Evolutionary conservation across 257 asterid genomes (phyloP).

Genomic region (Scutellaria minor): DNA sequence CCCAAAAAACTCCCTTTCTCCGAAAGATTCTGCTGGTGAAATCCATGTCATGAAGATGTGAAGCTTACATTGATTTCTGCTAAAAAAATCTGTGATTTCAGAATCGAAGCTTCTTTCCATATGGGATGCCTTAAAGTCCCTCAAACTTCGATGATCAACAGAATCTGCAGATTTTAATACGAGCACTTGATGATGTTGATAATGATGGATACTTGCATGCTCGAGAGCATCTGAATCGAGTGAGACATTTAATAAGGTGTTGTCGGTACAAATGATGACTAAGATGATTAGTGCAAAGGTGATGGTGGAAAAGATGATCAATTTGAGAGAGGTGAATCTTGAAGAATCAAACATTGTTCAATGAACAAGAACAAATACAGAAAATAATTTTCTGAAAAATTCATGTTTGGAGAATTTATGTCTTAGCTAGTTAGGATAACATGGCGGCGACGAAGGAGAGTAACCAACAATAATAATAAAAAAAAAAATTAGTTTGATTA

Average conservation of each 20-base stretch:
- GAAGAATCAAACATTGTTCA: constrained; percentile 41
- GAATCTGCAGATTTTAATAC: constrained; percentile 30
- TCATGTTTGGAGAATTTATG: too few species aligned
- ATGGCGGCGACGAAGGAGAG: too few species aligned
- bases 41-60: constrained; percentile 68
- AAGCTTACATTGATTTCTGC: constrained; percentile 38
- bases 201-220: neutral
- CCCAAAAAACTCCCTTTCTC: constrained; percentile 50
- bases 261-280: constrained; percentile 37
- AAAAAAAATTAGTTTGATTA: too few species aligned
- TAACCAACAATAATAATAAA: too few species aligned
- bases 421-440: too few species aligned
- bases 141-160: neutral
- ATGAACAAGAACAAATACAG: too few species aligned
- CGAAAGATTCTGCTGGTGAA: constrained; percentile 38
- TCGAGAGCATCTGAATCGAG: constrained; percentile 6
- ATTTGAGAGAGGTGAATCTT: constrained; percentile 35
- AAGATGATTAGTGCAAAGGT: constrained; percentile 42
- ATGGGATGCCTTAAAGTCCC: constrained; percentile 19
- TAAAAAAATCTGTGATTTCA: constrained; percentile 34
- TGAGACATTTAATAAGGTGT: constrained; percentile 38
- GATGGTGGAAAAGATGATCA: constrained; percentile 45
- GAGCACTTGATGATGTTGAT: constrained; percentile 12
- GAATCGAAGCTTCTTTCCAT: constrained; percentile 35
- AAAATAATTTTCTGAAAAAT: too few species aligned